Evolutionary conservation across 306 rosid species (phyloP).

Genomic region (Astragalus glycyphyllos): DNA sequence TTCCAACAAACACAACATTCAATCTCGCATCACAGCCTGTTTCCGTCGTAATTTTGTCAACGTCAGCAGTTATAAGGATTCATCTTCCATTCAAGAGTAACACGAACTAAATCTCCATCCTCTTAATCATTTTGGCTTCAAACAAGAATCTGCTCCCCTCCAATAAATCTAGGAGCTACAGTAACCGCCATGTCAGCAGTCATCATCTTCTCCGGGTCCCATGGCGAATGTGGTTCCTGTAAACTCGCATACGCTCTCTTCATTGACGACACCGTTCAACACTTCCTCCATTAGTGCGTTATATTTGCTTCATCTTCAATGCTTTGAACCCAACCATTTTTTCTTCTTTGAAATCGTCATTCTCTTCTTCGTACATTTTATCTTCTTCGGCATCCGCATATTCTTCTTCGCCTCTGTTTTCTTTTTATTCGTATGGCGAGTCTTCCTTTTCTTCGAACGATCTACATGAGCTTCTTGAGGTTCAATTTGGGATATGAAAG

Average conservation of each 20-base stretch:
- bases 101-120: no score
- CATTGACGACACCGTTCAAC: constrained; percentile 82
- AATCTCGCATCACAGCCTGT: no score
- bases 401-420: constrained; percentile 37
- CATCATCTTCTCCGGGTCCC: constrained; percentile 89
- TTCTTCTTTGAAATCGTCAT: constrained; percentile 35
- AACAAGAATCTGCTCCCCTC: no score
- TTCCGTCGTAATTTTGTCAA: no score
- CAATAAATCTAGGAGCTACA: no score
- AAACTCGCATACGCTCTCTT: constrained; percentile 77
- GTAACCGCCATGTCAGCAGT: constrained; percentile 78
- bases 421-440: constrained; percentile 51
- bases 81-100: no score
- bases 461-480: no score
- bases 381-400: constrained; percentile 23
- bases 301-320: constrained; percentile 65
- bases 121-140: no score
- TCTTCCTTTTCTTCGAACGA: constrained; percentile 30
- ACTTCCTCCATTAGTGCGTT: constrained; percentile 72
- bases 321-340: constrained; percentile 36
- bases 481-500: no score
- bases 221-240: constrained; percentile 90
- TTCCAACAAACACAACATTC: no score
- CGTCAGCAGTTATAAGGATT: no score
- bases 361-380: constrained; percentile 19